phyloP scores from a whole-genome alignment of 192 early-diverging fungal species.

The Coemansia sp. region DNA sequence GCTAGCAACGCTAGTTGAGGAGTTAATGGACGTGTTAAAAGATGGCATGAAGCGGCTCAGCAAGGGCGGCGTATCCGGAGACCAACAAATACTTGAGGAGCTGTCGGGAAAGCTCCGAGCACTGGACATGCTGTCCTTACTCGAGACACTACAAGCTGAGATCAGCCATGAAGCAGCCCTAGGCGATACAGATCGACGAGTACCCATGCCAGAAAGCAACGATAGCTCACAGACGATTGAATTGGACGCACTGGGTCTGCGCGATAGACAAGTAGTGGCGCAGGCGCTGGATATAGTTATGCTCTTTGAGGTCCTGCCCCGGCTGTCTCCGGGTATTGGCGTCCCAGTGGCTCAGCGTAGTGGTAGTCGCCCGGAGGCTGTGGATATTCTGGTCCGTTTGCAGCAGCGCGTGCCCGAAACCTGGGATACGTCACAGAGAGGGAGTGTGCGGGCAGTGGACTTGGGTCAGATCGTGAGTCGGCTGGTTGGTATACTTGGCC shows the following conservation, averaged over 20 bases:
- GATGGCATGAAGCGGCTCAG: slow-evolving; percentile 25
- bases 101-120: slow-evolving; percentile 10
- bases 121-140: background rate
- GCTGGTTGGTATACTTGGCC: slow-evolving; percentile 16
- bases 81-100: slow-evolving; percentile 13
- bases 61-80: slow-evolving; percentile 36
- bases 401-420: background rate
- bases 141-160: slow-evolving; percentile 27
- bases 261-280: slow-evolving; percentile 33
- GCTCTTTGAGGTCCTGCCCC: slow-evolving; percentile 59
- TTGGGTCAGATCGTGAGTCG: background rate
- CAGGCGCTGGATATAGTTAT: slow-evolving; percentile 40
- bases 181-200: background rate
- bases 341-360: slow-evolving; percentile 57
- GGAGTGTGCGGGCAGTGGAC: no score
- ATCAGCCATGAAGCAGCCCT: background rate
- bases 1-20: slow-evolving; percentile 7
- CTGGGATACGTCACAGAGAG: background rate
- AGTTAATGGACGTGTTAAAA: slow-evolving; percentile 11
- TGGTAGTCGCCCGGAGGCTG: slow-evolving; percentile 47
- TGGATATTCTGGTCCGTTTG: slow-evolving; percentile 14
- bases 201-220: background rate
- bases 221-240: background rate
- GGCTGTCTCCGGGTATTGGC: slow-evolving; percentile 64
- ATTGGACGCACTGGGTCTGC: slow-evolving; percentile 31